Conservation (phyloP, 257 asterid species). For the Buddleja alternifolia region DNA sequence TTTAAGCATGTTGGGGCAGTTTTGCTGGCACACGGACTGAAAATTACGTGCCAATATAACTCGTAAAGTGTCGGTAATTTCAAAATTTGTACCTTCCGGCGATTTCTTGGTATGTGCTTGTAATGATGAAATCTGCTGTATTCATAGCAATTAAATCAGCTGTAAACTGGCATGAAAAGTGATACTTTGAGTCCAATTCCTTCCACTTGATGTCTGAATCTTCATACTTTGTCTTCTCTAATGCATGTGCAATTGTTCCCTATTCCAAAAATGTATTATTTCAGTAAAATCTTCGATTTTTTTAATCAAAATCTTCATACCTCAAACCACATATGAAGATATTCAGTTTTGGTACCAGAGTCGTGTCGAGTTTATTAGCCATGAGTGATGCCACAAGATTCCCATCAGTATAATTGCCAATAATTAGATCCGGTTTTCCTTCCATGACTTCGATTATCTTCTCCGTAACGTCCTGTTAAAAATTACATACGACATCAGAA, state of each 20-base stretch:
- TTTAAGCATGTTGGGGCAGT: too few relatives aligned
- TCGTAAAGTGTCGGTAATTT: too few relatives aligned
- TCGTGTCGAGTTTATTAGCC: slow-evolving; percentile 92
- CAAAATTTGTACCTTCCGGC: slow-evolving; percentile 71
- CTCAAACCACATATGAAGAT: neutral
- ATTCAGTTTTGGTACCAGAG: slow-evolving; percentile 57
- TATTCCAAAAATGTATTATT: slow-evolving; percentile 26
- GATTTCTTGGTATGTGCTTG: slow-evolving; percentile 94
- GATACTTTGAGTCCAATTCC: slow-evolving; percentile 76
- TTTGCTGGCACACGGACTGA: too few relatives aligned
- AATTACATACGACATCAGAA: neutral
- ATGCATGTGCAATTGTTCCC: slow-evolving; percentile 96
- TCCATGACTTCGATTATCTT: slow-evolving; percentile 80
- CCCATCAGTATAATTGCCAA: slow-evolving; percentile 93
- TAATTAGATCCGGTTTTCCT: slow-evolving; percentile 84
- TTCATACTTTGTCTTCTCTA: slow-evolving; percentile 94
- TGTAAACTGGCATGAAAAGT: slow-evolving; percentile 90
- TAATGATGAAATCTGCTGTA: slow-evolving; percentile 81
- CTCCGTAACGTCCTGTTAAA: slow-evolving; percentile 60
- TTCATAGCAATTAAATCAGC: slow-evolving; percentile 95
- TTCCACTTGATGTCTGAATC: slow-evolving; percentile 89
- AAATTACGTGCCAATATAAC: too few relatives aligned
- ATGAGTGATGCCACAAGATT: slow-evolving; percentile 88
- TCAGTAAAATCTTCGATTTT: slow-evolving; percentile 8
- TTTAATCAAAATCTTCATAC: neutral